Conservation (phyloP, 2,329 filamentous ascomycete species). For the Alternaria sp. region DNA sequence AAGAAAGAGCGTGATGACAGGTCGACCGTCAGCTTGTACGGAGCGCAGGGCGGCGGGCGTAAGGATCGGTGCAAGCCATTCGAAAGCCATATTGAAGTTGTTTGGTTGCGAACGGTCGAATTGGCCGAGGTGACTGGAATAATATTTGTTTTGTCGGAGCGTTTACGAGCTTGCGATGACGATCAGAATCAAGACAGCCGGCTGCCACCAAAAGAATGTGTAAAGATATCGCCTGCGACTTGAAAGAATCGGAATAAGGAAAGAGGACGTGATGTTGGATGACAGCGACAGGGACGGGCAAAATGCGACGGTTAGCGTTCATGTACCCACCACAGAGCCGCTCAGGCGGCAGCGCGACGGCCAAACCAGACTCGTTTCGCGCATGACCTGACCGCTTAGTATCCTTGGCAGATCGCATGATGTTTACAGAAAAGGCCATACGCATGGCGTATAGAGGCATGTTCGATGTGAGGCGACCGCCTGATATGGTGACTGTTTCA, state of each 20-base stretch:
- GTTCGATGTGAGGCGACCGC: slow-evolving; percentile 19
- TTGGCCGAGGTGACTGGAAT: neutral
- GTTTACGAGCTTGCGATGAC: slow-evolving; percentile 5
- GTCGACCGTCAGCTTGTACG: slow-evolving; percentile 69
- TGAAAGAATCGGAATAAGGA: slow-evolving; percentile 13
- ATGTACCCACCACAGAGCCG: slow-evolving; percentile 19
- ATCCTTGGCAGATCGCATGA: slow-evolving; percentile 23
- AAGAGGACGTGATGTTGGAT: slow-evolving; percentile 18
- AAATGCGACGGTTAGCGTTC: slow-evolving; percentile 23
- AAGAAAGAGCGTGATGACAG: slow-evolving; percentile 85
- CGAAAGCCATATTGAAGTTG: slow-evolving; percentile 35
- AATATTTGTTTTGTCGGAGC: neutral
- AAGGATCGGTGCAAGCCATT: slow-evolving; percentile 43
- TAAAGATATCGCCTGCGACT: slow-evolving; percentile 21
- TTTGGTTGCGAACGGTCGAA: neutral
- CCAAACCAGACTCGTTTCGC: slow-evolving; percentile 36
- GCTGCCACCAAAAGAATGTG: slow-evolving; percentile 24
- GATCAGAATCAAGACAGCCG: slow-evolving; percentile 26
- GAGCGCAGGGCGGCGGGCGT: slow-evolving; percentile 43
- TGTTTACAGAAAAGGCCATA: slow-evolving; percentile 31
- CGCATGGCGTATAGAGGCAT: slow-evolving; percentile 20
- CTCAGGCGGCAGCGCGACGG: slow-evolving; percentile 30
- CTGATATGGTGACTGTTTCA: slow-evolving; percentile 31
- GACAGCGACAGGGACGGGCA: slow-evolving; percentile 19
- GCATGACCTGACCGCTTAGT: slow-evolving; percentile 27